Percentiles rank a stretch among this genome's conserved stretches.
phyloP scores from a whole-genome alignment of 768 basidiomycete species.

The Pleurotus pulmonarius region DNA sequence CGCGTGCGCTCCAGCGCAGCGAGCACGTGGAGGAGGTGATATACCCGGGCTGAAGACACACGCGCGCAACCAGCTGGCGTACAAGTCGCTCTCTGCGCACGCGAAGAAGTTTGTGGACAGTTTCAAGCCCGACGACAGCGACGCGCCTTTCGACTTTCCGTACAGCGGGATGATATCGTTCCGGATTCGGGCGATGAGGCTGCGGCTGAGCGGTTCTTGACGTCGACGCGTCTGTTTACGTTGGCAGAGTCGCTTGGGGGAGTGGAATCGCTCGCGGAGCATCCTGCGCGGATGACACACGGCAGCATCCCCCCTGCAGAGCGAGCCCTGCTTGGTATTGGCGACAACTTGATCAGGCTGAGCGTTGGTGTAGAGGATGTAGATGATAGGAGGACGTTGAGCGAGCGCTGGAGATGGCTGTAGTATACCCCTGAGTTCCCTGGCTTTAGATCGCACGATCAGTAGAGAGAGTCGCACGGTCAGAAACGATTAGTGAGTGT shows the following conservation, averaged over 20 bases:
- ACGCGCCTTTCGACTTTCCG: conserved; percentile 57
- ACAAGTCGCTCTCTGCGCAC: conserved; percentile 59
- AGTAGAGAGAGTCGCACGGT: no score
- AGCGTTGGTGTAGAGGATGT: conserved; percentile 88
- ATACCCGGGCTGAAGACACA: conserved; percentile 76
- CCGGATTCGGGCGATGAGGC: conserved; percentile 51
- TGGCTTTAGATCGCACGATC: no score
- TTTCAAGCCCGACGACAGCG: conserved; percentile 21
- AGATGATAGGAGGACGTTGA: conserved; percentile 69
- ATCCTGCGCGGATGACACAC: conserved; percentile 89
- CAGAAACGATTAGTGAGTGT: no score
- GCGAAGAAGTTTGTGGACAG: conserved; percentile 60
- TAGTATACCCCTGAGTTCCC: no score
- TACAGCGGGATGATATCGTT: conserved; percentile 90
- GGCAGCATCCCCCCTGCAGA: conserved; percentile 68
- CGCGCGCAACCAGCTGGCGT: conserved; percentile 63
- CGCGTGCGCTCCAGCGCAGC: conserved; percentile 49
- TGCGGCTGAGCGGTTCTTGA: conserved; percentile 67
- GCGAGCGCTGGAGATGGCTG: conserved; percentile 53
- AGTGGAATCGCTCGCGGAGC: conserved; percentile 87
- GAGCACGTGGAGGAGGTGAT: conserved; percentile 75
- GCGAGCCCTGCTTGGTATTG: conserved; percentile 70
- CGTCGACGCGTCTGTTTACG: conserved; percentile 60
- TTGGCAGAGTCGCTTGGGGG: conserved; percentile 91
- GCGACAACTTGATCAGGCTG: conserved; percentile 70